phyloP scores from a whole-genome alignment of 192 early-diverging fungal genomes.

The Diversispora eburnea region DNA sequence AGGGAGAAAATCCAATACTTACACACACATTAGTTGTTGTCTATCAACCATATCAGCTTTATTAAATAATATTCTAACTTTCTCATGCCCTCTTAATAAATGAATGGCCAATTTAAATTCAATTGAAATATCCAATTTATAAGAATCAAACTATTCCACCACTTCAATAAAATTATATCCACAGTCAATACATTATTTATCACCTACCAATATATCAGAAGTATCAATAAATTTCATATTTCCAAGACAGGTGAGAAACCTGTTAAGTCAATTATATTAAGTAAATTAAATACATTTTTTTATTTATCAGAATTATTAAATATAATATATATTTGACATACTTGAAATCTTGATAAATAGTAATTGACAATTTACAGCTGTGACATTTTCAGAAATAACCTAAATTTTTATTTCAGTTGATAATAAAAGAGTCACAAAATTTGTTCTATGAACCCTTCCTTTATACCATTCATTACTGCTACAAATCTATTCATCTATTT shows the following conservation, averaged over 20 bases:
- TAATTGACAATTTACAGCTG: conserved; percentile 74
- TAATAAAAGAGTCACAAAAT: neutral
- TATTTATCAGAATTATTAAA: no score
- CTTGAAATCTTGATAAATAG: conserved; percentile 84
- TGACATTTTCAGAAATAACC: conserved; percentile 83
- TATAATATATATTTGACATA: neutral
- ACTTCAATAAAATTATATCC: conserved; percentile 79
- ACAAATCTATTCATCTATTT: conserved; percentile 75
- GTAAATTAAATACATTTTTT: no score
- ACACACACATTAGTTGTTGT: conserved; percentile 85
- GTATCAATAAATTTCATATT: conserved; percentile 84
- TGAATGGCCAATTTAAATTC: conserved; percentile 83
- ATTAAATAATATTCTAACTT: conserved; percentile 81
- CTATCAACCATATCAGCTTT: conserved; percentile 84
- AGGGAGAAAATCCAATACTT: neutral
- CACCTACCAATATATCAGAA: conserved; percentile 85
- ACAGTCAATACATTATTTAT: conserved; percentile 77
- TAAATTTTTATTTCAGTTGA: conserved; percentile 32
- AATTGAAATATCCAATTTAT: conserved; percentile 88
- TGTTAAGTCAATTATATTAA: neutral
- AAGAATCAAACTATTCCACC: conserved; percentile 85
- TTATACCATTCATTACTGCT: conserved; percentile 73
- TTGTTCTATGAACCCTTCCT: conserved; percentile 31
- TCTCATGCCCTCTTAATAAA: conserved; percentile 77
- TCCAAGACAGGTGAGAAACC: conserved; percentile 78